Evolutionary conservation across 495 filamentous ascomycete genomes (phyloP).

Genomic region (Apodospora peruviana): DNA sequence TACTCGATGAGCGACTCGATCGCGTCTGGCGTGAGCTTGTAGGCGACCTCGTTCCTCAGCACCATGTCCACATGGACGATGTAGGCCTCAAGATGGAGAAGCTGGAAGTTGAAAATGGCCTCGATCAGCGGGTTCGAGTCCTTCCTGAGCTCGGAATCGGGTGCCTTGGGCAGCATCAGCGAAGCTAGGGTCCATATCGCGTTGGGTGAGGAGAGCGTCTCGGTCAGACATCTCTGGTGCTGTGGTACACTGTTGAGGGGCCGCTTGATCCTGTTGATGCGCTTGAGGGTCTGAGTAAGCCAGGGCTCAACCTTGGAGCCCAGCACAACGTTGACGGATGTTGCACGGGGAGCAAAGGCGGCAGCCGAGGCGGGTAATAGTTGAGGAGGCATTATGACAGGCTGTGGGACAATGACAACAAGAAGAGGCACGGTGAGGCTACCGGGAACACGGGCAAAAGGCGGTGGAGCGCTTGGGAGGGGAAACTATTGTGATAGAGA

Average conservation of each 20-base stretch:
- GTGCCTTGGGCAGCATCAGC: conserved; percentile 87
- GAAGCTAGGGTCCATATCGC: conserved; percentile 96
- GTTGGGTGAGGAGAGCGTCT: conserved; percentile 83
- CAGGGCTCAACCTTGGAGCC: conserved; percentile 93
- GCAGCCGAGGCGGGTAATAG: conserved; percentile 92
- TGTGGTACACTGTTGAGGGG: conserved; percentile 96
- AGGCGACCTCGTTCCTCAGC: conserved; percentile 92
- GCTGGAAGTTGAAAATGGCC: conserved; percentile 87
- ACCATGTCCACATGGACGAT: conserved; percentile 99
- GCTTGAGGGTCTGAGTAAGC: conserved; percentile 94
- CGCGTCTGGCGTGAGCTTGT: conserved; percentile 95
- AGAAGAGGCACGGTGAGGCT: conserved; percentile 8
- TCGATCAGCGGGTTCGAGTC: conserved; percentile 86
- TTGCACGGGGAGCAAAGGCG: conserved; percentile 86
- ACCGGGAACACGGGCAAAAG: too few species aligned
- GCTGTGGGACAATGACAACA: conserved; percentile 17
- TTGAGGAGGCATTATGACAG: conserved; percentile 74
- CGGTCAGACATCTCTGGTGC: conserved; percentile 93
- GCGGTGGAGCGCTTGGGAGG: conserved; percentile 46
- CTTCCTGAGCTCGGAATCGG: conserved; percentile 78
- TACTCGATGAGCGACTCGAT: conserved; percentile 94
- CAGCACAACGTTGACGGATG: conserved; percentile 92
- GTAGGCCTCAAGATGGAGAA: conserved; percentile 94
- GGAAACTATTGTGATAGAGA: conserved; percentile 32
- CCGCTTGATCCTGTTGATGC: conserved; percentile 95